Evolutionary conservation across 1,139 yeast species (phyloP), one percentile per base, ranked within the genome.

Genomic region (Kodamaea suecica): DNA sequence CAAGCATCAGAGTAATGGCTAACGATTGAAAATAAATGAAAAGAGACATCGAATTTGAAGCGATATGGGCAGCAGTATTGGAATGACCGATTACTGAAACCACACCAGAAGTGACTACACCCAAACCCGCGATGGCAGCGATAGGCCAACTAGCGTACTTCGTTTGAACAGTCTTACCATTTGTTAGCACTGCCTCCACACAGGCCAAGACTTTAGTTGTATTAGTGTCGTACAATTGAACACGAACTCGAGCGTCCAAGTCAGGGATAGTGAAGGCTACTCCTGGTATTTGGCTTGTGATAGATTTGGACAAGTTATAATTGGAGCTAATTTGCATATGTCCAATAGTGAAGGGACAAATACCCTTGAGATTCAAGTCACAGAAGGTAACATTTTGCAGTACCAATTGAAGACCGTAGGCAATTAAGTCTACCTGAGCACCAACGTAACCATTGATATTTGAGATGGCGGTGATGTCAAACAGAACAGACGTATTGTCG

Each of bases 61-160:
- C 96, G 57, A 92, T 90, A 58, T 92, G 98, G 3, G 97, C 94
- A 6, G 98, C 95, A 2, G 98, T 90, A 43, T 81, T 79, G 23
- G 95, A 80, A 57, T 90, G 94, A 8, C 97, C 97, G 49, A 83
- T 73, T 28, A 88, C 80, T 0, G 96, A 86, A 30, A 87, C 79
- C 35, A 86, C 76, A 30, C 96, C 95, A 1, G 97, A 85, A 4
- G 94, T 82, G 35, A 88, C 60, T 29, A 92, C 76, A 43, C 97
- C 97, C 32, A 86, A 59, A 33, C 95, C 95, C 2, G 96, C 78
- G 30, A 92, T 76, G 13, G 90, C 94, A 4, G 97, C 97, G 49
- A 92, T 84, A 16, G 95, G 95, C 98, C 98, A 94, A 6, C 95
- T 76, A 4, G 96, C 98, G 49, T 86, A 88, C 52, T 80, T 80